Base-by-base conservation (phyloP, 148 eudicot genomes). In the Rhododendron molle region DNA sequence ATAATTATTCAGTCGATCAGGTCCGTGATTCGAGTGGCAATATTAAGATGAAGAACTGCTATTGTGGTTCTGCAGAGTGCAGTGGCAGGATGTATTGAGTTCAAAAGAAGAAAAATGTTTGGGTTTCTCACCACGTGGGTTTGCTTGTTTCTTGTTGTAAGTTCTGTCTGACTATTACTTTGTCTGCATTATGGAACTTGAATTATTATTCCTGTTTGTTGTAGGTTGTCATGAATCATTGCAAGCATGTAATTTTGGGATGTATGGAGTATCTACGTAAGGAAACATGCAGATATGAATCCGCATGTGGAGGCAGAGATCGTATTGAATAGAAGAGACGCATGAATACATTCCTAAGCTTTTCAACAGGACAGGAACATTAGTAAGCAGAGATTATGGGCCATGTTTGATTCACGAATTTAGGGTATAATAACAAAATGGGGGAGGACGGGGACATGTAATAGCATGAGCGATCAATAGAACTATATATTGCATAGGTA, bases 41-140 rank as follows among this genome's bases (percentile, higher is more conserved):
- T 78, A 84, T 94, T 85, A 97, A 89, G 93, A 88, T 36, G 47
- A 95, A 97, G 89, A 89, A 81, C 38, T 97, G 99, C 85, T 92
- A 89, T 73, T 97, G 99, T 93, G 99, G 99, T 72, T 89, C 97
- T 34, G 72, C 95, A 11, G 94, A 90, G 62, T 97, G 99, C 88
- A 89, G 88, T 78, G 98, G 99, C 67, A 90, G 99, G 86, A 82
- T 97, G 95, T 97, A 97, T 87, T 97, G 86, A 91, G 38, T n/a
- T 2, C 69, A 12, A 30, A 32, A 34, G 43, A 54, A 50, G 16
- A 30, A 43, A 16, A 62, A 62, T 23, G 23, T 54, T 16, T 36
- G 18, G 83, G 83, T 30, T 32, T 46, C 38, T 69, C 60, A 26
- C 6, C 3, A 16, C 8, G 30, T 16, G 7, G 43, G 56, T 18